Evolutionary conservation across 768 basidiomycete genomes (phyloP).

Genomic region (Xerocomellus chrysenteron): DNA sequence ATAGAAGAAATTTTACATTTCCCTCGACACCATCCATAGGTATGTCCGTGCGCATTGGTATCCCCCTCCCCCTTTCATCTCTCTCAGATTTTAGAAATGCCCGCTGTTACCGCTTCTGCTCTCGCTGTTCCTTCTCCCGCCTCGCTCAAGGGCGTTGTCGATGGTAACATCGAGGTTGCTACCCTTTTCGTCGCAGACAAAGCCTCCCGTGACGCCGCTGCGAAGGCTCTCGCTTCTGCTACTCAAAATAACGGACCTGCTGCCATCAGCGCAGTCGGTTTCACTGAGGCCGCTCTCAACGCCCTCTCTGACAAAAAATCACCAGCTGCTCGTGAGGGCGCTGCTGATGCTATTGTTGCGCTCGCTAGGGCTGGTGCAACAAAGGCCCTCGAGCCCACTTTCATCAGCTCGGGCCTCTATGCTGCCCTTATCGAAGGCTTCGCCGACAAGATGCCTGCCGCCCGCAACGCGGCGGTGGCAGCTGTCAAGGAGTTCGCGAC

Average conservation of each 20-base stretch:
- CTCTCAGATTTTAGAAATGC: conserved; percentile 66
- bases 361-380: conserved; percentile 70
- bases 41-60: conserved; percentile 25
- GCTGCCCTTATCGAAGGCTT: conserved; percentile 85
- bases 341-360: conserved; percentile 65
- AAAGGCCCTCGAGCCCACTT: conserved; percentile 83
- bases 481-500: conserved; percentile 76
- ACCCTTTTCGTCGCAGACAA: conserved; percentile 86
- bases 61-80: background rate
- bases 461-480: conserved; percentile 80
- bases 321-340: conserved; percentile 86
- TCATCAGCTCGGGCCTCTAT: conserved; percentile 85
- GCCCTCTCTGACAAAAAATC: conserved; percentile 96
- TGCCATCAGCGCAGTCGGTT: conserved; percentile 66
- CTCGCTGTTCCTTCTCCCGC: conserved; percentile 58
- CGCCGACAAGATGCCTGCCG: conserved; percentile 92
- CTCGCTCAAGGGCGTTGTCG: conserved; percentile 69
- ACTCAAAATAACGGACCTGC: conserved; percentile 84
- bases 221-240: conserved; percentile 64
- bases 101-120: conserved; percentile 70
- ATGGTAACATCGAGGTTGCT: conserved; percentile 67
- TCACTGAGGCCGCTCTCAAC: conserved; percentile 73
- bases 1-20: conserved; percentile 36
- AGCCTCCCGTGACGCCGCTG: conserved; percentile 71
- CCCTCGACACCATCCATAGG: conserved; percentile 41